Conservation (phyloP, 257 asterid species). For the Fraxinus americana region DNA sequence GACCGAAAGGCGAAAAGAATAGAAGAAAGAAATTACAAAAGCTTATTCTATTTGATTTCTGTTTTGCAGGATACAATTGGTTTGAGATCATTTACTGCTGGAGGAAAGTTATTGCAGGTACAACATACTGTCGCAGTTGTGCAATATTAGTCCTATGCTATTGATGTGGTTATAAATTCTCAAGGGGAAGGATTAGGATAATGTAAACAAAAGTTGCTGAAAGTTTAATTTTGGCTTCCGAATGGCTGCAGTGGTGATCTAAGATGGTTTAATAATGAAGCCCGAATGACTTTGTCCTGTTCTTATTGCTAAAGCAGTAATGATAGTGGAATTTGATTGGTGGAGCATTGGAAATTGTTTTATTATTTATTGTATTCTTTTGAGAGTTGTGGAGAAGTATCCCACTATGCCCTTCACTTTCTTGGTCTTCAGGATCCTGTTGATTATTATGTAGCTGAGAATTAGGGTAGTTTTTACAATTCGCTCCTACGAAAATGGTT, state of each 20-base stretch:
- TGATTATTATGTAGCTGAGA: slow-evolving; percentile 1
- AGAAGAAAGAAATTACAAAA: slow-evolving; percentile 12
- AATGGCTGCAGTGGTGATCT: slow-evolving; percentile 6
- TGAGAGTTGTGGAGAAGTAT: slow-evolving; percentile 2
- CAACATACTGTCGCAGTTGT: slow-evolving; percentile 13
- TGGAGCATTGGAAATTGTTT: neutral
- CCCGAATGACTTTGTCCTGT: neutral
- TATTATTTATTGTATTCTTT: slow-evolving; percentile 3
- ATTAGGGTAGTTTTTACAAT: slow-evolving; percentile 5
- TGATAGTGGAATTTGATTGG: slow-evolving; percentile 15
- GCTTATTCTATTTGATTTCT: slow-evolving; percentile 26
- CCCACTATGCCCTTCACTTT: neutral
- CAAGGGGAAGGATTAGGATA: neutral
- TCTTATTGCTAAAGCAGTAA: neutral
- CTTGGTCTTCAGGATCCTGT: slow-evolving; percentile 9
- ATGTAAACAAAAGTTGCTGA: neutral
- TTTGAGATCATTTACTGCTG: slow-evolving; percentile 96
- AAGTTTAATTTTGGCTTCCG: slow-evolving; percentile 12
- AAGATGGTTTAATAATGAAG: slow-evolving; percentile 9
- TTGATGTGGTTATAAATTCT: slow-evolving; percentile 10
- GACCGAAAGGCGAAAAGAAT: slow-evolving; percentile 8
- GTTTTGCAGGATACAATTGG: slow-evolving; percentile 86
- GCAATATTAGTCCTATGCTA: slow-evolving; percentile 9
- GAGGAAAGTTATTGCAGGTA: slow-evolving; percentile 97
- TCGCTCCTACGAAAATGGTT: neutral